Base-by-base conservation (phyloP, 1,284 basidiomycete genomes). In the Xerocomus amazonicus region DNA sequence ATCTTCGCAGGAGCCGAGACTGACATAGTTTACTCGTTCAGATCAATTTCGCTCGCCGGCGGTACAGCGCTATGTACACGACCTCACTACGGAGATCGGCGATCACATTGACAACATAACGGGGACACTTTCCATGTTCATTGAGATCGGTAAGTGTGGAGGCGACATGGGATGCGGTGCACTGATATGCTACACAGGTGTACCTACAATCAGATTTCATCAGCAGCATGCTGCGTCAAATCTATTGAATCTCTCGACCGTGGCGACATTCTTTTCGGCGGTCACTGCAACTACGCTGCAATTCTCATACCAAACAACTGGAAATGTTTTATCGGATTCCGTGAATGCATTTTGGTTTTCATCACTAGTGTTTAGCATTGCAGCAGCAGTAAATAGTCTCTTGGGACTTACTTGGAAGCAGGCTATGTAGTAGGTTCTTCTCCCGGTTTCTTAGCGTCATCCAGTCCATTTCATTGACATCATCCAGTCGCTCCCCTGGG, bases 271-370 rank as follows among this genome's bases (percentile, higher is more conserved):
- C 67, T 80, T 80, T 62, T 76, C 74, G n/a, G 79, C 77, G 33
- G 79, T 81, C 52, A 80, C 78, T 1, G 81, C 79, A 37, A 75
- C 72, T 13, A 79, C 73, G 3, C 61, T 83, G 52, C 80, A 82
- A 50, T 78, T 73, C 53, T 79, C 80, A 6, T 74, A 59, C 50
- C 23, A 0, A 65, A 34, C 58, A 58, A 41, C 59, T 66, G 67
- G 60, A 6, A 48, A 54, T 48, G 56, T 68, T 27, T 51, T 67
- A 45, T 31, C 62, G 4, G 68, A 78, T 50, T 70, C 67, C 17
- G 80, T 82, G 32, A 82, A 84, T 53, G 73, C 71, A 2, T 78
- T 83, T 49, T 83, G 80, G 80, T 81, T 83, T 56, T 77, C 74
- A 3, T 81, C 80, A 0, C 57, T 83, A 49, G 77, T 84, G 14